These are phyloP conservation scores for Lentithecium fluviatile DNA, from an alignment of 495 filamentous ascomycete genomes.

Conservation along the genomic window DNA sequence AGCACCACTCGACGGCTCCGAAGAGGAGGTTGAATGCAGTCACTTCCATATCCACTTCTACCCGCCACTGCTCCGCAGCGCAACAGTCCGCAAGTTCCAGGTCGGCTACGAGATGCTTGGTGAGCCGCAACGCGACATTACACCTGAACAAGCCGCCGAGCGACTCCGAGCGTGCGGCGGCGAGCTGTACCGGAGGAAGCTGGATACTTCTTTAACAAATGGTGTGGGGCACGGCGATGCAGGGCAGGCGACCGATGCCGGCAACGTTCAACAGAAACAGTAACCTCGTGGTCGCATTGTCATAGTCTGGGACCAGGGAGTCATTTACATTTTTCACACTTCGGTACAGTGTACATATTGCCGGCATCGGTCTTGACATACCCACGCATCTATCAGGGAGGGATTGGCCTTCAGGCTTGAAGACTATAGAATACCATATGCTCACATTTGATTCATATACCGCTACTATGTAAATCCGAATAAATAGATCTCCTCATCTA, in stretches of 20 bases:
- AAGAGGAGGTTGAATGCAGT: constrained; percentile 78
- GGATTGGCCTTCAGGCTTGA: too few relatives aligned
- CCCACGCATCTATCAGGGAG: too few relatives aligned
- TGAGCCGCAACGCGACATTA: constrained; percentile 96
- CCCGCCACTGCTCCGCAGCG: constrained; percentile 86
- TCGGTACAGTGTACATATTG: neutral
- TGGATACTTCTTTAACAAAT: constrained; percentile 33
- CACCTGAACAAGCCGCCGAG: constrained; percentile 89
- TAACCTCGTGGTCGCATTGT: neutral
- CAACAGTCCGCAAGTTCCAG: constrained; percentile 91
- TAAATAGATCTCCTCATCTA: too few relatives aligned
- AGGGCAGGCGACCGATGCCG: neutral
- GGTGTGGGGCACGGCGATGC: too few relatives aligned
- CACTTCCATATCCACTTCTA: constrained; percentile 98
- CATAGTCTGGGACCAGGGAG: too few relatives aligned
- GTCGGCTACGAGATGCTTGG: constrained; percentile 96
- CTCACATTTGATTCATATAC: too few relatives aligned
- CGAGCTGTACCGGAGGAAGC: constrained; percentile 74
- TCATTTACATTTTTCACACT: neutral
- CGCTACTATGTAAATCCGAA: too few relatives aligned
- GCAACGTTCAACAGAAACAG: neutral
- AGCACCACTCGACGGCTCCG: constrained; percentile 81
- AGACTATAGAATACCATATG: too few relatives aligned
- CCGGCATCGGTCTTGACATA: too few relatives aligned
- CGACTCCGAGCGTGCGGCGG: constrained; percentile 72